Evolutionary conservation across 163 green algal species (phyloP).

Genomic region (Scenedesmus sp.): DNA sequence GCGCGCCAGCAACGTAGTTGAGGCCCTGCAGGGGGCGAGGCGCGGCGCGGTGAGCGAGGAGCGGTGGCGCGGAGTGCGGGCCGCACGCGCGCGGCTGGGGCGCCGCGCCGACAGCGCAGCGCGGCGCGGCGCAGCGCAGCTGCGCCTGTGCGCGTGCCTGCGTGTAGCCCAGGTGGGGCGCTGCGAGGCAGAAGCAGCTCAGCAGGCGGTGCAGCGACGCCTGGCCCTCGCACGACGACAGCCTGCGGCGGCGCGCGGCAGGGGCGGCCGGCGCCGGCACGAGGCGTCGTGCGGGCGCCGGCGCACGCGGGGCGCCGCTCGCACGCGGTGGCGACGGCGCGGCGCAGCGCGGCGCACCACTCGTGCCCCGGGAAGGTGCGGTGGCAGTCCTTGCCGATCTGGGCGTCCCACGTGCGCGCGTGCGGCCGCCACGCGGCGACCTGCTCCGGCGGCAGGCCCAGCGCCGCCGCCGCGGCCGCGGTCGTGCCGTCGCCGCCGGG

Average conservation of each 20-base stretch:
- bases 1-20: conserved; percentile 24
- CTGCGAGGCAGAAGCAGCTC: conserved; percentile 20
- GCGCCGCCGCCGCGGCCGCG: background rate
- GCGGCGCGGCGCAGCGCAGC: background rate
- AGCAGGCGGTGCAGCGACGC: conserved; percentile 6
- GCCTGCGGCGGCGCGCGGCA: conserved; percentile 14
- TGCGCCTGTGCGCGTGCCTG: conserved; percentile 19
- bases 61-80: no score
- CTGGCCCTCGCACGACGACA: background rate
- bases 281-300: no score
- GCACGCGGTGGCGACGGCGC: no score
- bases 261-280: no score
- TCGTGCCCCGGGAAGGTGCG: conserved; percentile 33
- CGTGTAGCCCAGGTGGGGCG: conserved; percentile 28
- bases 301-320: no score
- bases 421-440: conserved; percentile 22
- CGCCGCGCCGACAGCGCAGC: background rate
- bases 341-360: background rate
- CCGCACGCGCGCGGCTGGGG: background rate
- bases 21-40: conserved; percentile 11
- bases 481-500: no score
- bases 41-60: no score
- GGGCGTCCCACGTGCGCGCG: background rate
- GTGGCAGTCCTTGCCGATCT: conserved; percentile 43
- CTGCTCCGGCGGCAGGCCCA: background rate